Evolutionary conservation across 768 basidiomycete species (phyloP), one percentile per base, ranked within the genome.

Genomic region (Tulasnella sp.): DNA sequence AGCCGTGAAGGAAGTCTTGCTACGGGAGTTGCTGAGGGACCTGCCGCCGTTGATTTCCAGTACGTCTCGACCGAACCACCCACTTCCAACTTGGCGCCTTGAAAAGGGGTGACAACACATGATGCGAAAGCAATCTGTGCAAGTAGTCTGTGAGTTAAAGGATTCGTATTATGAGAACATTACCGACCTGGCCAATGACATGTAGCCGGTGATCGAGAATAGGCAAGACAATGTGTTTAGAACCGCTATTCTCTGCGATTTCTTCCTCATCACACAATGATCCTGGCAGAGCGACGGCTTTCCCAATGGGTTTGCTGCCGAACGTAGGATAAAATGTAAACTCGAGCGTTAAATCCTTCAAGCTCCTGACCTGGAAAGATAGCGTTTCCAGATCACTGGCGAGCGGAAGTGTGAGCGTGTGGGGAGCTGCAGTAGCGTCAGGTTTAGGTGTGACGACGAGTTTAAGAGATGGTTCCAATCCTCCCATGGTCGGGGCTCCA

Each of bases 281-380:
- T 80, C 34, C 56, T 3, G 96, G 92, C 36, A 96, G 88, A 18
- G 94, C 94, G 71, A 97, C 91, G 21, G 96, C 97, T 81, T 96
- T 91, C 18, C 97, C 98, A 80, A 99, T 94, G 24, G 96, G 95
- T 86, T 95, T 97, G 21, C 95, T 96, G 21, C 98, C 98, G 86
- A 99, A 99, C 82, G 94, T 97, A 18, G 98, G 98, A 86, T 97
- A 98, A 40, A 99, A 87, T 31, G 97, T 98, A 84, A 99, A 95
- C 84, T 98, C 94, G 83, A 99, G 86, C 1, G 91, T 90, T 77
- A 99, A 88, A 42, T 88, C 88, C 73, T 91, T 90, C 42, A 97
- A 86, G 40, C 89, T 90, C 52, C 92, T 88, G 76, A 94, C 90
- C 86, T 98, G 97, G 87, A 99, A 98, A 19, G 92, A 87, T 83